Evolutionary conservation across 2,329 filamentous ascomycete genomes (phyloP), one percentile per base, ranked within the genome.

Genomic region (Arthrobotrys entomopaga): DNA sequence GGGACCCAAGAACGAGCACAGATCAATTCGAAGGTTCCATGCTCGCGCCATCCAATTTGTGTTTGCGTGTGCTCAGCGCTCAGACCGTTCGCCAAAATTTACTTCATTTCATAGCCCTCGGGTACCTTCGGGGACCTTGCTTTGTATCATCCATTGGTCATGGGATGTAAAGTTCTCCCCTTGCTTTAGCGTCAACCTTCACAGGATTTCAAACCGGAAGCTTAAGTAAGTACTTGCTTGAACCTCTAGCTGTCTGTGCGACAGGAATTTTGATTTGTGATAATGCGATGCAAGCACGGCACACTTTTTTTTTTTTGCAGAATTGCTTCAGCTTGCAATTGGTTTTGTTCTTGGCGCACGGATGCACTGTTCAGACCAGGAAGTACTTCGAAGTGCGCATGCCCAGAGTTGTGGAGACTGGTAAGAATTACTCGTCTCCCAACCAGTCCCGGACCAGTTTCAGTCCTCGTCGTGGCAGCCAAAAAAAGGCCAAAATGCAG

Each of bases 51-150:
- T 15, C 10, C 10, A 10, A 40, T n/a, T n/a, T 20, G 38, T 53
- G 6, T 42, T 34, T 40, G 20, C 6, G 11, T 26, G 5, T 22
- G 8, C 10, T 60, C 11, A 43, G 52, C 48, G 65, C 65, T 59
- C 46, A 56, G 57, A 48, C 40, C 48, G 3, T 38, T 70, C 58
- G 65, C 52, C 58, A 70, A 57, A 58, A 58, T 58, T 70, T 70
- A 7, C 65, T 64, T 5, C 7, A 63, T 70, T 11, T 34, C 5
- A 10, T 34, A 34, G 10, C 29, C 29, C 10, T 10, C 10, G 29
- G 29, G 29, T 34, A 34, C 6, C 29, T 34, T 34, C 29, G 29
- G 29, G 29, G 29, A 34, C 6, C 7, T 5, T n/a, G n/a, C n/a
- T n/a, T n/a, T n/a, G n/a, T n/a, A n/a, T n/a, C n/a, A n/a, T n/a